A percentile compares a stretch with the other conserved stretches of the same genome.
Conservation (phyloP, 2,329 filamentous ascomycete species). For the Ophiostoma australiae region DNA sequence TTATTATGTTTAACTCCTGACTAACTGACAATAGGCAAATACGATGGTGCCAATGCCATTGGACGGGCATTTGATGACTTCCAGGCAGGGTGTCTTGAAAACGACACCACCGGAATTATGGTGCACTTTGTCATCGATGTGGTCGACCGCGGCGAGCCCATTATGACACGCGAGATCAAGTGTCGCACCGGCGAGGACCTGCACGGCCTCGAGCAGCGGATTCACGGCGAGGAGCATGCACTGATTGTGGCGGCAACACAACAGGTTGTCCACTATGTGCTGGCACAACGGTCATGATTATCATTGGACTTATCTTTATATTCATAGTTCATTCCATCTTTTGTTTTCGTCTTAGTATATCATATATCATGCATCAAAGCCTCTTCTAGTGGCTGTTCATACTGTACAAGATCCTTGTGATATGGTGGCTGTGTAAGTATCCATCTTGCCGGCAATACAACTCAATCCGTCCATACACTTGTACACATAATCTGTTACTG, state of each 20-base stretch:
- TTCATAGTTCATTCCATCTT: neutral
- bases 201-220: slow-evolving; percentile 62
- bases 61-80: slow-evolving; percentile 72
- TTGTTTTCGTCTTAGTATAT: neutral
- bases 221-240: slow-evolving; percentile 72
- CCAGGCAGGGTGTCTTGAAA: slow-evolving; percentile 56
- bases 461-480: neutral
- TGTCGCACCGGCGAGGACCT: slow-evolving; percentile 60
- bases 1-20: neutral
- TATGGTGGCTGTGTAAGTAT: neutral
- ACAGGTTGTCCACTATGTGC: slow-evolving; percentile 42
- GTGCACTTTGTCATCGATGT: slow-evolving; percentile 76
- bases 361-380: neutral
- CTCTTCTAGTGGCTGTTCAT: neutral
- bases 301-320: neutral
- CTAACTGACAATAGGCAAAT: slow-evolving; percentile 49
- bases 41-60: slow-evolving; percentile 74
- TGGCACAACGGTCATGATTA: slow-evolving; percentile 17
- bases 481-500: neutral
- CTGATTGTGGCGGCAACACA: slow-evolving; percentile 71
- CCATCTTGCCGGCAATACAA: too few species aligned
- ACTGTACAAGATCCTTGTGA: neutral
- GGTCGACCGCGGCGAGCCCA: slow-evolving; percentile 73
- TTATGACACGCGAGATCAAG: slow-evolving; percentile 65
- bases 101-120: slow-evolving; percentile 77